These are phyloP conservation scores for Plasmopara muralis DNA, from an alignment of 352 stramenopile species.

Conservation along the genomic window DNA sequence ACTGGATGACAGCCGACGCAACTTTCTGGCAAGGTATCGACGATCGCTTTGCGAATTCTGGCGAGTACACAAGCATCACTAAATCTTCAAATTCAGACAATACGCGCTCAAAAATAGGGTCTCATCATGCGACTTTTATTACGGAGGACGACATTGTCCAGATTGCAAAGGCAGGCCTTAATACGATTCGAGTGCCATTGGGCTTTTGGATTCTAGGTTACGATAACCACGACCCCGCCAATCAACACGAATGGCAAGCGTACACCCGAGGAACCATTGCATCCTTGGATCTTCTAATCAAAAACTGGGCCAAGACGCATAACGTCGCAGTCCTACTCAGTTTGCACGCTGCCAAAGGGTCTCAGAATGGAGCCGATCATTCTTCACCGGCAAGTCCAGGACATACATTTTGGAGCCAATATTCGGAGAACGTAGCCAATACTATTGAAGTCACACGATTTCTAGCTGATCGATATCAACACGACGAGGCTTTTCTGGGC, in stretches of 20 bases:
- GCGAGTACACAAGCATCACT: conserved; percentile 67
- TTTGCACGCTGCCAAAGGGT: conserved; percentile 46
- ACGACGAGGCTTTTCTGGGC: conserved; percentile 61
- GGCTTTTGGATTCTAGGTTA: conserved; percentile 52
- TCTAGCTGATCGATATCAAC: conserved; percentile 52
- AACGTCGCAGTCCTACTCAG: conserved; percentile 53
- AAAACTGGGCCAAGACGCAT: conserved; percentile 34
- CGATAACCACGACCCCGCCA: conserved; percentile 27
- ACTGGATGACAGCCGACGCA: conserved; percentile 66
- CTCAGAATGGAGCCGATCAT: conserved; percentile 45
- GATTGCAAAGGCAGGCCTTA: conserved; percentile 41
- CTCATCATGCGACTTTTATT: conserved; percentile 60
- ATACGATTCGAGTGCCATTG: conserved; percentile 52
- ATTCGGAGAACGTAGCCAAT: conserved; percentile 53
- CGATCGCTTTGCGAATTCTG: conserved; percentile 24
- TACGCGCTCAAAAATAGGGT: conserved; percentile 33
- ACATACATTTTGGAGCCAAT: conserved; percentile 48
- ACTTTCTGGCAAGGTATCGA: conserved; percentile 54
- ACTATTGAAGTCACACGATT: conserved; percentile 47
- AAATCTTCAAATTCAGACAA: conserved; percentile 27
- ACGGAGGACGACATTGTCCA: conserved; percentile 50
- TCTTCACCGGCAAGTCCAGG: conserved; percentile 30
- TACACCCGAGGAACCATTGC: conserved; percentile 33
- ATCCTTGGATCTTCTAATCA: conserved; percentile 45
- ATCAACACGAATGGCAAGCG: conserved; percentile 29